These are phyloP conservation scores for Xanthoceras sorbifolium DNA, from an alignment of 345 rosid genomes.

Conservation along the genomic window DNA sequence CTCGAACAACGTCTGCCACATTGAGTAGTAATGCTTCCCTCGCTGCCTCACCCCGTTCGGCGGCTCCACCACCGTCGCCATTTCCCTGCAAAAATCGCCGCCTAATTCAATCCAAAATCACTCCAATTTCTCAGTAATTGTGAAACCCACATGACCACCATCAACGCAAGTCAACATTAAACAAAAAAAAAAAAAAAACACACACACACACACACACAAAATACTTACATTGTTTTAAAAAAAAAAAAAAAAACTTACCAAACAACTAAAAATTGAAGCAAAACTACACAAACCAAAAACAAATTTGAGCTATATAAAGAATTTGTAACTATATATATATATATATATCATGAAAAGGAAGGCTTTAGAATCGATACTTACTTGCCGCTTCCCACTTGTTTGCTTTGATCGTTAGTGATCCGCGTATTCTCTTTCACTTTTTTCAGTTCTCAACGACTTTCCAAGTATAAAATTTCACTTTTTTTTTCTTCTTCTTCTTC, in stretches of 20 bases:
- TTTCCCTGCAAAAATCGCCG: constrained; percentile 35
- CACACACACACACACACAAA: too few relatives aligned
- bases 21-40: constrained; percentile 81
- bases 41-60: constrained; percentile 61
- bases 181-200: neutral
- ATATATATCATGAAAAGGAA: neutral
- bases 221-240: too few relatives aligned
- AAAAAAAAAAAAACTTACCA: neutral
- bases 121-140: neutral
- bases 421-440: constrained; percentile 23
- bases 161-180: neutral
- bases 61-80: constrained; percentile 88
- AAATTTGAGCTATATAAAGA: neutral
- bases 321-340: neutral
- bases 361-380: constrained; percentile 35
- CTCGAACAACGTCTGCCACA: constrained; percentile 89
- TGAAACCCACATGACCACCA: neutral
- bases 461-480: neutral
- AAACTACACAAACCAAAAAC: neutral
- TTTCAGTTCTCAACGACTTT: neutral
- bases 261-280: neutral
- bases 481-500: neutral
- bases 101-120: neutral
- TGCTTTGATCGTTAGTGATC: constrained; percentile 26
- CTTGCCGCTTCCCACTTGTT: constrained; percentile 35